These are phyloP conservation scores for Clonostachys rosea DNA, from an alignment of 2,329 filamentous ascomycete genomes.

Conservation along the genomic window DNA sequence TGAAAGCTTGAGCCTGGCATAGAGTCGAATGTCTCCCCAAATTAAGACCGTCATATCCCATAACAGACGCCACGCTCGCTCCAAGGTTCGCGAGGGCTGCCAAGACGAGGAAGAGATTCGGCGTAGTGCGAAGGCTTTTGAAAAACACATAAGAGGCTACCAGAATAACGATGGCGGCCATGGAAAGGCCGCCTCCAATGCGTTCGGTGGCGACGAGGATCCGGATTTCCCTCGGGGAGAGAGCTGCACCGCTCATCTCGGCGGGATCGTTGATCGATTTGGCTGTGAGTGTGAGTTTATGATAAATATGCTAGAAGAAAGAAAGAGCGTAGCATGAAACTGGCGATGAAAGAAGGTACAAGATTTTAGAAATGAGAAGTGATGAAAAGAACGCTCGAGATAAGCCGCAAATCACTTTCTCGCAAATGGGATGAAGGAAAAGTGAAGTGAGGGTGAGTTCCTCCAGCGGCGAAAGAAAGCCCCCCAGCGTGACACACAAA, in stretches of 20 bases:
- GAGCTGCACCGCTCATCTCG: slow-evolving; percentile 2
- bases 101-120: slow-evolving; percentile 42
- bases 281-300: too few species aligned
- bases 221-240: slow-evolving; percentile 29
- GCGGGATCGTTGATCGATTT: neutral
- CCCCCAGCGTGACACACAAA: too few species aligned
- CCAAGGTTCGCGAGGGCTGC: slow-evolving; percentile 38
- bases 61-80: slow-evolving; percentile 61
- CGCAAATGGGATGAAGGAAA: too few species aligned
- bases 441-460: too few species aligned
- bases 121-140: slow-evolving; percentile 48
- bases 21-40: slow-evolving; percentile 48
- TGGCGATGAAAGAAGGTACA: too few species aligned
- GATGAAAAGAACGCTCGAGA: too few species aligned
- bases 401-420: too few species aligned
- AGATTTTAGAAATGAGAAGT: too few species aligned
- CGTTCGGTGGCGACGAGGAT: slow-evolving; percentile 46
- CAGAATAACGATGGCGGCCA: slow-evolving; percentile 43
- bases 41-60: slow-evolving; percentile 61
- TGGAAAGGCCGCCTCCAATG: slow-evolving; percentile 46
- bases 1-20: slow-evolving; percentile 56
- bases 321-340: too few species aligned
- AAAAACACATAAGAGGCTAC: slow-evolving; percentile 43
- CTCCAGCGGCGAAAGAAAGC: too few species aligned
- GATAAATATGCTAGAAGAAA: too few species aligned